phyloP scores from a whole-genome alignment of 2,329 filamentous ascomycete species.

The Uncinocarpus reesii region DNA sequence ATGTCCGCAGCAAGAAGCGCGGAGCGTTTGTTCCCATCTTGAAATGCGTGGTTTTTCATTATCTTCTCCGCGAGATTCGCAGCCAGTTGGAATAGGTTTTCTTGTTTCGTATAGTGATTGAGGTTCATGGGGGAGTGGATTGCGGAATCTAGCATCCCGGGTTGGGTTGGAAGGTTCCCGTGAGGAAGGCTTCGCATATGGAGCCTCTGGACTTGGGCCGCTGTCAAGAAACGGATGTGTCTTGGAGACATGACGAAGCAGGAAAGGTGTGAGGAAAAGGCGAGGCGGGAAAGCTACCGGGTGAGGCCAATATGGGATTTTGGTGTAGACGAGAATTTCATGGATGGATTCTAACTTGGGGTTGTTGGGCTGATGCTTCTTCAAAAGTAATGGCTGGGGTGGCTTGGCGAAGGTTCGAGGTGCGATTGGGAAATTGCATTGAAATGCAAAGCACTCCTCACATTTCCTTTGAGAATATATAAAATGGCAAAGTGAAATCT shows the following conservation, averaged over 20 bases:
- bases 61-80: constrained; percentile 24
- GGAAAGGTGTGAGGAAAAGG: no score
- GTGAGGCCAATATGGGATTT: no score
- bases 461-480: no score
- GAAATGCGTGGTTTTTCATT: constrained; percentile 26
- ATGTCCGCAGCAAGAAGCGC: constrained; percentile 25
- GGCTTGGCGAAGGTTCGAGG: no score
- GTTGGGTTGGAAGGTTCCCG: constrained; percentile 16
- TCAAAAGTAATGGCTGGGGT: no score
- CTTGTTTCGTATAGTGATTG: constrained; percentile 20
- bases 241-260: not conserved
- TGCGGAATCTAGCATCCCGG: constrained; percentile 22
- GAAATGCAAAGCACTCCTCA: no score
- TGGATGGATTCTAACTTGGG: no score
- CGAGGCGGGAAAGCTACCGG: no score
- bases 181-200: constrained; percentile 11
- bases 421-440: no score
- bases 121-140: constrained; percentile 23
- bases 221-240: constrained; percentile 15
- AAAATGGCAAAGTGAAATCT: no score
- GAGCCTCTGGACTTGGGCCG: constrained; percentile 13
- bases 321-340: no score
- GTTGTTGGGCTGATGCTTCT: no score
- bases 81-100: constrained; percentile 24
- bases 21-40: constrained; percentile 27